Conservation (phyloP, 441 rosid genomes). For the Adansonia gregorii region DNA sequence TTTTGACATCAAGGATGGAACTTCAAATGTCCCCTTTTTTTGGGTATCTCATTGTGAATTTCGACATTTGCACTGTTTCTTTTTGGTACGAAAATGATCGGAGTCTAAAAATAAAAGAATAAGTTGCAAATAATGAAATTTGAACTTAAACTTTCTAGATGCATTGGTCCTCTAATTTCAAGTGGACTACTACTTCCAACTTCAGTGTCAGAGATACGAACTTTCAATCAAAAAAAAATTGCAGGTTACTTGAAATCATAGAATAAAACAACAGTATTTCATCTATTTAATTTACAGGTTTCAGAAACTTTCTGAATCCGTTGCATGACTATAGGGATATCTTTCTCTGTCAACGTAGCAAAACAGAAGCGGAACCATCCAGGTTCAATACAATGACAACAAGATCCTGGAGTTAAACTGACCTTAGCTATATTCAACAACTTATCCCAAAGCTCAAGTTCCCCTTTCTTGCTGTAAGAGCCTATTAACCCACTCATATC, state of each 20-base stretch:
- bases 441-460: constrained; percentile 87
- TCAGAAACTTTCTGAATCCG: constrained; percentile 62
- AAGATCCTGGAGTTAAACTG: constrained; percentile 80
- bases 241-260: constrained; percentile 17
- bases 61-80: background rate
- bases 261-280: constrained; percentile 42
- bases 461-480: constrained; percentile 85
- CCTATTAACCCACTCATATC: constrained; percentile 77
- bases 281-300: constrained; percentile 60
- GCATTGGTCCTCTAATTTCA: too few species aligned
- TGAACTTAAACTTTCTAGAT: too few species aligned
- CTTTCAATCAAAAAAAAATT: constrained; percentile 20
- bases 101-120: too few species aligned
- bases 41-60: background rate
- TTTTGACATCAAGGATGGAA: background rate
- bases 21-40: background rate
- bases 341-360: constrained; percentile 60
- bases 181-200: background rate
- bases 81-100: too few species aligned
- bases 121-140: too few species aligned
- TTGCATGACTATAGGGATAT: constrained; percentile 59
- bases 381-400: constrained; percentile 91
- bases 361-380: constrained; percentile 89
- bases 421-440: constrained; percentile 69
- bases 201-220: constrained; percentile 3